phyloP scores from a whole-genome alignment of 2,329 filamentous ascomycete genomes.

The Teratosphaeria pseudoeucalypti region DNA sequence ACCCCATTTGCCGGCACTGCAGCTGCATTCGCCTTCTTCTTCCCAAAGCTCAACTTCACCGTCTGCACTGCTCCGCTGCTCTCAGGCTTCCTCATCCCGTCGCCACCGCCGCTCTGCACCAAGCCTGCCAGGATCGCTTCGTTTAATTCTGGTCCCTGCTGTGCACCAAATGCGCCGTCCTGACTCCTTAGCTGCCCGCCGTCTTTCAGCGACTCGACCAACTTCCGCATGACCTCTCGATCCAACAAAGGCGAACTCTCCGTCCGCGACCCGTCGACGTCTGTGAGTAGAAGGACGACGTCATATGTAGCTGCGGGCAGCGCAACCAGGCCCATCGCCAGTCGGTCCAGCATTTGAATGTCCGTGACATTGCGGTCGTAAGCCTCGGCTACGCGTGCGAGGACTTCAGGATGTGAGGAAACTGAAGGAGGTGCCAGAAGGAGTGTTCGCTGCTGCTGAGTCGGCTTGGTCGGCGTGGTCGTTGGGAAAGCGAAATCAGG shows the following conservation, averaged over 20 bases:
- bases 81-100: slow-evolving; percentile 58
- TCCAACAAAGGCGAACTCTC: slow-evolving; percentile 57
- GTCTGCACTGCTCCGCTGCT: slow-evolving; percentile 19
- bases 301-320: slow-evolving; percentile 74
- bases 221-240: slow-evolving; percentile 55
- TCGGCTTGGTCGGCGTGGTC: slow-evolving; percentile 13
- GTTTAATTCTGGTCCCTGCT: slow-evolving; percentile 44
- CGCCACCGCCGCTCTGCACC: slow-evolving; percentile 42
- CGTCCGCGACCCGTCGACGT: slow-evolving; percentile 55
- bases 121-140: slow-evolving; percentile 80
- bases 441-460: slow-evolving; percentile 49
- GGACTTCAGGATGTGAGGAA: slow-evolving; percentile 69
- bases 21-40: slow-evolving; percentile 40
- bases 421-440: slow-evolving; percentile 86
- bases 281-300: slow-evolving; percentile 70
- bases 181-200: slow-evolving; percentile 61
- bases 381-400: slow-evolving; percentile 59
- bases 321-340: slow-evolving; percentile 68
- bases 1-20: slow-evolving; percentile 26
- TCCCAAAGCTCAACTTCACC: slow-evolving; percentile 49
- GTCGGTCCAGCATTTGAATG: slow-evolving; percentile 93
- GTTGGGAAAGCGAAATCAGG: slow-evolving; percentile 24
- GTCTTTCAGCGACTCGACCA: slow-evolving; percentile 61
- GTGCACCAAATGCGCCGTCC: slow-evolving; percentile 48
- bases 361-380: slow-evolving; percentile 72